Conservation (phyloP, 148 eudicot species). For the Persicaria tinctoria region DNA sequence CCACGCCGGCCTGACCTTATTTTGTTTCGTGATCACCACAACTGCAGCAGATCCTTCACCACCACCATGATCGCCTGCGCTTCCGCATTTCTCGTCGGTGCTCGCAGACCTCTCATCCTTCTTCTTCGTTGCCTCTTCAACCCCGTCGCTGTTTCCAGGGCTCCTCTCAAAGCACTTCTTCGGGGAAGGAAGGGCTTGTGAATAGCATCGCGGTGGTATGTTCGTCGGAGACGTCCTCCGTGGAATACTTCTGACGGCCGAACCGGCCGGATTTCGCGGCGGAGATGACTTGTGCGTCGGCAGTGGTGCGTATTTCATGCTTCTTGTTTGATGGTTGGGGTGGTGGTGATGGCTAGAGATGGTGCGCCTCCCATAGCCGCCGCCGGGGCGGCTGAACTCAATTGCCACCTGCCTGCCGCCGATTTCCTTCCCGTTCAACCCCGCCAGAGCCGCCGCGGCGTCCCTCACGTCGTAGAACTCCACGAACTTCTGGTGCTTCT, state of each 20-base stretch:
- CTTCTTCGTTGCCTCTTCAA: no score
- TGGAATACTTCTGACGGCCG: neutral
- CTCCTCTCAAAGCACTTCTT: neutral
- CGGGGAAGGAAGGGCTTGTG: neutral
- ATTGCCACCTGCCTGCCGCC: conserved; percentile 35
- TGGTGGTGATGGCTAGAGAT: neutral
- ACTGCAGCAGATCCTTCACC: neutral
- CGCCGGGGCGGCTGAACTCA: conserved; percentile 79
- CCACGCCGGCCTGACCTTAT: conserved; percentile 20
- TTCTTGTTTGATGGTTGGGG: neutral
- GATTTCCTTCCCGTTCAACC: conserved; percentile 66
- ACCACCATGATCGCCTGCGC: neutral
- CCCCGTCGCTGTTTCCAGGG: neutral
- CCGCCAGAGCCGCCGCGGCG: conserved; percentile 51
- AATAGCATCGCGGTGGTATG: neutral
- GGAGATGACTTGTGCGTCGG: neutral
- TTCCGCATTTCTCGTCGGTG: no score
- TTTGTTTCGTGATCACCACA: conserved; percentile 2
- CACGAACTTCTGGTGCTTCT: conserved; percentile 55
- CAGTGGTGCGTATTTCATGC: no score
- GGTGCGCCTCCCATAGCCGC: conserved; percentile 25
- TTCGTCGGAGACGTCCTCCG: neutral
- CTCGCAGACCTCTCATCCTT: no score
- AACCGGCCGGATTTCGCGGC: neutral
- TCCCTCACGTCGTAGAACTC: conserved; percentile 77